These are phyloP conservation scores for Cydonia oblonga DNA, from an alignment of 331 rosid genomes.

Conservation along the genomic window DNA sequence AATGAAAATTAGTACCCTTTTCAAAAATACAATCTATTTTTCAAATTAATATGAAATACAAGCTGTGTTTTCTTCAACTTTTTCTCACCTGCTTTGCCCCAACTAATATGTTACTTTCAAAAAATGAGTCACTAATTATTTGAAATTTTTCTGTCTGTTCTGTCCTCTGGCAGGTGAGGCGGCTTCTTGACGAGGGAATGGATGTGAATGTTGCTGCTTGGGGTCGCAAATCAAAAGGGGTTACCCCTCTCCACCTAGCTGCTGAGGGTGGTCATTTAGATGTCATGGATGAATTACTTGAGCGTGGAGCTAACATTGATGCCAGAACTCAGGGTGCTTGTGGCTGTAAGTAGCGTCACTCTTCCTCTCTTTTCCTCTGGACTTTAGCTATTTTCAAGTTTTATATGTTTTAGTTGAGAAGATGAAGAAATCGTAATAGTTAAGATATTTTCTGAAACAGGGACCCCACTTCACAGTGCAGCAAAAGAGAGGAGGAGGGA, in stretches of 20 bases:
- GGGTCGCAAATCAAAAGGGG: conserved; percentile 88
- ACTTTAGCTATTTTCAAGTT: background rate
- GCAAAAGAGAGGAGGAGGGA: conserved; percentile 90
- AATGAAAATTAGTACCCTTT: background rate
- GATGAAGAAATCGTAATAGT: background rate
- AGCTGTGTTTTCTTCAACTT: background rate
- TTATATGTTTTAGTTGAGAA: background rate
- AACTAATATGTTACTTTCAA: background rate
- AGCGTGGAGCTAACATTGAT: conserved; percentile 94
- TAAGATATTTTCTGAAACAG: conserved; percentile 21
- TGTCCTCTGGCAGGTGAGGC: conserved; percentile 48
- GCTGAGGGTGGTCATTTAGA: conserved; percentile 93
- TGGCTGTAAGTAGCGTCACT: conserved; percentile 57
- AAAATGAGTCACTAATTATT: background rate
- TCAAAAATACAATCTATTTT: background rate
- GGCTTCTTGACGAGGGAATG: conserved; percentile 76
- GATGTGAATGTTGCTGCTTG: conserved; percentile 76
- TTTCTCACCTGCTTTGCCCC: background rate
- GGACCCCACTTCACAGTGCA: conserved; percentile 98
- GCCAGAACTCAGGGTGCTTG: conserved; percentile 92
- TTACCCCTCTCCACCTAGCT: conserved; percentile 96
- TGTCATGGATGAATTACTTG: conserved; percentile 91
- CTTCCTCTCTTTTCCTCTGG: background rate
- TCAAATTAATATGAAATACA: background rate
- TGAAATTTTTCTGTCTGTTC: background rate